A percentile compares a stretch with the other conserved stretches of the same genome.
Conservation (phyloP, 1,139 yeast species). For the Blastobotrys raffinosifermentans region DNA sequence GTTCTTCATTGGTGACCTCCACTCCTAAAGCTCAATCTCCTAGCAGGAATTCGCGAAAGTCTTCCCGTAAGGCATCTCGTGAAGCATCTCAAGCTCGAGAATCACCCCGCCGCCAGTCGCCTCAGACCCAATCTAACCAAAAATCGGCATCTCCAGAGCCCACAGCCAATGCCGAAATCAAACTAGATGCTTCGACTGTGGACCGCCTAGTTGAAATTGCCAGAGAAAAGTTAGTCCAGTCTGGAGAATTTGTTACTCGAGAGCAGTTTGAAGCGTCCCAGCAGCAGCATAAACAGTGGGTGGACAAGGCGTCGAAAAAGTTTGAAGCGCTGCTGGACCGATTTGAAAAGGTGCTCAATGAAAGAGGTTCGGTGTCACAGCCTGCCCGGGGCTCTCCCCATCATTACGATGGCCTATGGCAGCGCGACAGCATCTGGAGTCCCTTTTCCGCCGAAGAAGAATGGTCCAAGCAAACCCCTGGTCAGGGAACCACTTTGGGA, state of each 20-base stretch:
- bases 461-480: no score
- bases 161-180: no score
- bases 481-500: no score
- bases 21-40: neutral
- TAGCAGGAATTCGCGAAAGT: neutral
- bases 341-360: constrained; percentile 4
- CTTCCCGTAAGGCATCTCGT: neutral
- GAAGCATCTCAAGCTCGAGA: neutral
- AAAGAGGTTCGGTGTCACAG: neutral
- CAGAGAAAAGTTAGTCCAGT: constrained; percentile 9
- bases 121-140: neutral
- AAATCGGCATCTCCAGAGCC: neutral
- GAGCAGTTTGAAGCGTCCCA: constrained; percentile 13
- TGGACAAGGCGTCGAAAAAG: constrained; percentile 2
- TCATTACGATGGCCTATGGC: constrained; percentile 1
- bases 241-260: constrained; percentile 19
- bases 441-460: neutral
- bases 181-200: neutral
- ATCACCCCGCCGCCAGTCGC: neutral
- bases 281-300: constrained; percentile 4
- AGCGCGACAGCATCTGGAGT: constrained; percentile 1
- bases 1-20: neutral
- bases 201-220: constrained; percentile 9
- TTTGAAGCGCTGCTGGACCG: constrained; percentile 6
- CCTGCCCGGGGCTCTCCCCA: no score